A percentile compares a stretch with the other conserved stretches of the same genome.
Evolutionary conservation across 495 filamentous ascomycete species (phyloP).

Genomic region (Glutinoglossum americanum): DNA sequence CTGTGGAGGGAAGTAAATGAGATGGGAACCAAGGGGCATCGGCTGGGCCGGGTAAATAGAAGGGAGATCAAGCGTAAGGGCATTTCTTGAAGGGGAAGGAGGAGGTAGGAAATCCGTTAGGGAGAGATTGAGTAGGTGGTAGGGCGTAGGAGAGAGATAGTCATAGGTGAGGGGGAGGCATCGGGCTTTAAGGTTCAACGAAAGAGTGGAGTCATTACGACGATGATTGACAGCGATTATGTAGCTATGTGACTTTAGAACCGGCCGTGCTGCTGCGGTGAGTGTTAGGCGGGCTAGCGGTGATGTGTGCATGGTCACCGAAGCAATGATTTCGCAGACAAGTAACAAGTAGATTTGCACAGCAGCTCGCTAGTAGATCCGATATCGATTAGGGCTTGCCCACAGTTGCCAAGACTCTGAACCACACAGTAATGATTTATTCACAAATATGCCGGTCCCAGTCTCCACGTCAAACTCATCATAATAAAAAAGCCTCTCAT

Average conservation of each 20-base stretch:
- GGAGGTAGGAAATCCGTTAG: constrained; percentile 35
- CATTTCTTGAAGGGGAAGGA: constrained; percentile 7
- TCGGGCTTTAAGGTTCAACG: constrained; percentile 19
- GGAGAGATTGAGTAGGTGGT: constrained; percentile 40
- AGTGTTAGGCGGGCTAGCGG: neutral
- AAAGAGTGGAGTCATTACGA: neutral
- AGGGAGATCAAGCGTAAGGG: constrained; percentile 12
- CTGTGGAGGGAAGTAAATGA: constrained; percentile 19
- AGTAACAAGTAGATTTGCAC: too few species aligned
- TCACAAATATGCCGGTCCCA: neutral
- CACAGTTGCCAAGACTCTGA: constrained; percentile 18
- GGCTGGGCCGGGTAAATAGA: constrained; percentile 16
- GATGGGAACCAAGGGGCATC: constrained; percentile 17
- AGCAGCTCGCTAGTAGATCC: too few species aligned
- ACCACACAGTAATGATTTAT: neutral
- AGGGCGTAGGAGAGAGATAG: constrained; percentile 38
- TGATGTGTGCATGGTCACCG: neutral
- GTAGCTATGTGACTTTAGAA: neutral
- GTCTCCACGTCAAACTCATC: neutral
- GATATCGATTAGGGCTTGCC: constrained; percentile 2
- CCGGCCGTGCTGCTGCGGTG: neutral
- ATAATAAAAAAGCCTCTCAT: constrained; percentile 35
- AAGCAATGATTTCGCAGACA: too few species aligned
- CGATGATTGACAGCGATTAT: neutral
- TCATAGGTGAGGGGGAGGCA: constrained; percentile 36